Evolutionary conservation across 164 flowering plant species (phyloP).

Genomic region (Aristolochia contorta): DNA sequence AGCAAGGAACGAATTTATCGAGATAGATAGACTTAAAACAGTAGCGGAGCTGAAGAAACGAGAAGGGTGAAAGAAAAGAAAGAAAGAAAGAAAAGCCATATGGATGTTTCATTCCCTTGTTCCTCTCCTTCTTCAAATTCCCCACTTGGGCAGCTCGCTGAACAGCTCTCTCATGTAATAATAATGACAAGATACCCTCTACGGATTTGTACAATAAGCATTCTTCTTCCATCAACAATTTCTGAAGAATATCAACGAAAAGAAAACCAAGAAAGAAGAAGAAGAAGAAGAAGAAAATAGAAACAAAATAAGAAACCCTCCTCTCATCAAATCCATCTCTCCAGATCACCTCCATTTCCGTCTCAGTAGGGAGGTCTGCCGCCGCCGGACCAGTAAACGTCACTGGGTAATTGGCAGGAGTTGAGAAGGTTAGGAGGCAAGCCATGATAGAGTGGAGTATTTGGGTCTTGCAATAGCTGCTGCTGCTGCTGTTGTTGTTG

Average conservation of each 20-base stretch:
- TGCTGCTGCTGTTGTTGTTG: constrained; percentile 38
- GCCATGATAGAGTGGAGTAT: constrained; percentile 41
- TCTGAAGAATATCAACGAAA: constrained; percentile 13
- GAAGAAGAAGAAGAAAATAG: constrained; percentile 10
- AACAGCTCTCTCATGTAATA: constrained; percentile 6
- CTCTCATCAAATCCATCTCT: not conserved
- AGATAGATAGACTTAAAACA: too few relatives aligned
- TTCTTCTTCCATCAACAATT: constrained; percentile 23
- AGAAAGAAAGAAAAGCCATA: constrained; percentile 5
- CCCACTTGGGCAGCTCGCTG: constrained; percentile 3
- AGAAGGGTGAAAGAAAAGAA: too few relatives aligned
- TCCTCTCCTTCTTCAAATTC: too few relatives aligned
- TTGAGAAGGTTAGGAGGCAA: constrained; percentile 57
- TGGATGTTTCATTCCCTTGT: too few relatives aligned
- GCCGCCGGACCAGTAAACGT: constrained; percentile 47
- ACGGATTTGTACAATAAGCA: constrained; percentile 27
- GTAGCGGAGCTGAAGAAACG: too few relatives aligned
- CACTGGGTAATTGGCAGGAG: constrained; percentile 48
- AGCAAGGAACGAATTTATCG: too few relatives aligned
- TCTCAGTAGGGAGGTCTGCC: constrained; percentile 51
- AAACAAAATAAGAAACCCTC: constrained; percentile 16
- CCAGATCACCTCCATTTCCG: not conserved
- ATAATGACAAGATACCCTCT: constrained; percentile 31
- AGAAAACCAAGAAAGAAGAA: not conserved
- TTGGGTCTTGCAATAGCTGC: constrained; percentile 38